Evolutionary conservation across 129 eudicot species (phyloP), one percentile per base, ranked within the genome.

Genomic region (Scalesia atractyloides): DNA sequence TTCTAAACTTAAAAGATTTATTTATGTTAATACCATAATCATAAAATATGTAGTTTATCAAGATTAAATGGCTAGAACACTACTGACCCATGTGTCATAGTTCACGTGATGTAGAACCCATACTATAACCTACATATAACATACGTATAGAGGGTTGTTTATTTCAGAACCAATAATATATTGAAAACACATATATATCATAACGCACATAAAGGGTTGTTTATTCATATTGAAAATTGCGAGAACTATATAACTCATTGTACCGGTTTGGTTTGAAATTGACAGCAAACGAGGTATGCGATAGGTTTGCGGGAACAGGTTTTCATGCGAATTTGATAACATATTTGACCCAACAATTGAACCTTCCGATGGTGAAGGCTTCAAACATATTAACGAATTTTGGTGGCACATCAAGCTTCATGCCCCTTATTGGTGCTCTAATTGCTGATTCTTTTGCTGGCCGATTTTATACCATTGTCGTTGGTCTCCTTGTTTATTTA

Each of bases 321-420:
- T 94, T 87, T 75, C 96, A 94, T 70, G 89, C 96, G 49, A 94
- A 94, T 79, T 84, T 94, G 96, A 90, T 94, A 74, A 87, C 98
- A 14, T 94, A 94, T 76, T 81, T 94, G 61, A 94, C 98, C 1
- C 70, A 75, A 41, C 83, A 87, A 58, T 74, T 94, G 20, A 90
- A 90, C 85, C 73, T 94, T 82, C 98, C 98, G 0, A 63, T 90
- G 70, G 97, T 94, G 3, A 85, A 84, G 72, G 98, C 98, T 2
- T 93, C 98, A 60, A 93, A 93, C 80, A 90, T 84, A 26, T 81
- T 93, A 69, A 82, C 97, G 51, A 90, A 90, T 66, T 93, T 89
- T 19, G 88, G 89, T 1, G 98, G 97, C 36, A 84, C 92, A 0
- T 77, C 87, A 2, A 81, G 84, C 68, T 87, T 93, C 68, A 90